Base-by-base conservation (phyloP, 1,284 basidiomycete genomes). In the Cryptococcus sp. region DNA sequence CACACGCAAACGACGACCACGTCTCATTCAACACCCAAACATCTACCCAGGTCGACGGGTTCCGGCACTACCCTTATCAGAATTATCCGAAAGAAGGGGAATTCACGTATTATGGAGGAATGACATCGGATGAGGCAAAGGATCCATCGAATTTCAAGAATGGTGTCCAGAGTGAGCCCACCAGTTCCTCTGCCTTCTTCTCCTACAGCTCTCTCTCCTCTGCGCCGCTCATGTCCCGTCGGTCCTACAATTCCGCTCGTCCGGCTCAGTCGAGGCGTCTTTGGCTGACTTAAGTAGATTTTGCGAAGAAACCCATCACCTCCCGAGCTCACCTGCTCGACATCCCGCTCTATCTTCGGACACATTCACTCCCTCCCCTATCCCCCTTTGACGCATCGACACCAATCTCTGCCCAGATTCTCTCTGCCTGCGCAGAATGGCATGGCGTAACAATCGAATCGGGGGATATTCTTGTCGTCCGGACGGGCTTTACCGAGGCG, bases 271-370 rank as follows among this genome's bases (percentile, higher is more conserved):
- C 11, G 35, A 18, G 7, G 11, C 4, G 2, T 28, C 1, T 5
- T 12, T n/a, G 16, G 39, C 39, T 25, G 26, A 31, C n/a, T n/a
- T 41, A 36, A 21, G 7, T 47, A 65, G 66, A 72, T 51, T 69
- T 63, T 42, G 71, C 62, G 4, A 53, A 66, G 12, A 62, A 68
- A 37, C 72, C 73, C 1, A 74, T 75, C 41, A 67, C 65, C 1
- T 72, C 72, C 5, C 54, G 73, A 19, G 74, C 67, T 3, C 72
- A 75, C 23, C 56, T 76, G 11, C 65, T 76, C 18, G 74, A 76
- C 43, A 68, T 59, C 59, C 61, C 54, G 53, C 36, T 58, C 48
- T 60, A 71, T 58, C 28, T 69, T 26, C 59, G 62, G 4, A 51
- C 54, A 6, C 62, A 69, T 48, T 57, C 62, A 28, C 60, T 75